Evolutionary conservation across 176 grass and related monocot genomes (phyloP).

Genomic region (Avena sativa): DNA sequence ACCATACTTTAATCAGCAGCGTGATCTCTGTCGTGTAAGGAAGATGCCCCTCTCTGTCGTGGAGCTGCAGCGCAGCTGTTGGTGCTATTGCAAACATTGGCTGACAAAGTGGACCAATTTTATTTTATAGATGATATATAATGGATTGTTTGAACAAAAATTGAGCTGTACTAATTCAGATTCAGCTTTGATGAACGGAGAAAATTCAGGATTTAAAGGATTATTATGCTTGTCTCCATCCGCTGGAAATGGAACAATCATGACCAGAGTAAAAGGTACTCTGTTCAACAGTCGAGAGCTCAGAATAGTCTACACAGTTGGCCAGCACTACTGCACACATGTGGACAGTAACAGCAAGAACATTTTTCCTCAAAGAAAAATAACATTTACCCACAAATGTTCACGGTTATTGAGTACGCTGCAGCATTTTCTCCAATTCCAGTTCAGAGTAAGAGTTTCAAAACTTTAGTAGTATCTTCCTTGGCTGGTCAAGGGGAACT

Average conservation of each 20-base stretch:
- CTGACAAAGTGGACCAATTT: background rate
- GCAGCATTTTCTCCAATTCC: background rate
- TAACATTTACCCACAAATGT: background rate
- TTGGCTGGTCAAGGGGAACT: background rate
- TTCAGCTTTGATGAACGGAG: background rate
- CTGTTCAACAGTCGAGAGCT: conserved; percentile 17
- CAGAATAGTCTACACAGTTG: conserved; percentile 27
- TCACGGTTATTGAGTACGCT: background rate
- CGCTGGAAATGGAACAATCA: conserved; percentile 43
- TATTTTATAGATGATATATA: background rate
- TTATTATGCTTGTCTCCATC: conserved; percentile 29
- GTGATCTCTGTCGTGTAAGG: conserved; percentile 15
- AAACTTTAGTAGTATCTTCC: too few relatives aligned
- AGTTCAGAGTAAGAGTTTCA: background rate
- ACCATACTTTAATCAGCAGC: conserved; percentile 38
- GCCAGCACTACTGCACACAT: background rate
- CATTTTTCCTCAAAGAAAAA: background rate
- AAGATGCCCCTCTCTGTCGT: conserved; percentile 45
- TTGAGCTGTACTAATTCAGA: background rate
- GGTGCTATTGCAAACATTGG: background rate
- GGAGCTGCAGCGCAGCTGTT: background rate
- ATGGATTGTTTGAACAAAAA: background rate
- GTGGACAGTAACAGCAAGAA: background rate
- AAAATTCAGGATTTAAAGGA: background rate
- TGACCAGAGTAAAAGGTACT: conserved; percentile 5